These are phyloP conservation scores for Aquilaria sinensis DNA, from an alignment of 345 rosid species.

Conservation along the genomic window DNA sequence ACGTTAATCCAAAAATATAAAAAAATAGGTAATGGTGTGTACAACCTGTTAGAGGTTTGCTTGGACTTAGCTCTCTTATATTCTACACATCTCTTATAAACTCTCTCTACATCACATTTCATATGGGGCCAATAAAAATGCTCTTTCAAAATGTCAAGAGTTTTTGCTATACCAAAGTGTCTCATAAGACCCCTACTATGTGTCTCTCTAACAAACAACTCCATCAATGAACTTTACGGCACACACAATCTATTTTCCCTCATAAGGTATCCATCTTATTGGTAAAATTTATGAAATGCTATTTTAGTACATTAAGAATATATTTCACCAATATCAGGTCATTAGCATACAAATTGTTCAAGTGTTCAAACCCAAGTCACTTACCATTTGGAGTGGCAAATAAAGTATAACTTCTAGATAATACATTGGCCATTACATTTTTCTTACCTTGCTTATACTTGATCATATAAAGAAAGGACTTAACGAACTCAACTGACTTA, in stretches of 20 bases:
- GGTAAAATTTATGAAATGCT: not conserved
- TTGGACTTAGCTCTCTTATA: not conserved
- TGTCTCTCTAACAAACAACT: not conserved
- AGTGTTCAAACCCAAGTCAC: not conserved
- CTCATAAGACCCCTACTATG: not conserved
- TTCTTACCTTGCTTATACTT: not conserved
- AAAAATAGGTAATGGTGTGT: not conserved
- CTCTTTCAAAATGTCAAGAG: not conserved
- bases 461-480: not conserved
- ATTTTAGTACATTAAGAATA: too few species aligned
- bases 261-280: not conserved
- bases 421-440: conserved; percentile 2
- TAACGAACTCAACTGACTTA: not conserved
- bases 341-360: not conserved
- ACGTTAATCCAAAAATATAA: not conserved
- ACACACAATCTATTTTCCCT: not conserved
- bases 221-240: not conserved
- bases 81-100: not conserved
- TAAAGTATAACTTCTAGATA: not conserved
- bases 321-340: not conserved
- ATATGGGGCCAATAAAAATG: not conserved
- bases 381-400: not conserved
- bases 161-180: not conserved
- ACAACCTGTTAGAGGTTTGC: not conserved
- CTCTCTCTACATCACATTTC: not conserved